phyloP scores from a whole-genome alignment of 2,329 filamentous ascomycete genomes.

The Anisogramma anomala region DNA sequence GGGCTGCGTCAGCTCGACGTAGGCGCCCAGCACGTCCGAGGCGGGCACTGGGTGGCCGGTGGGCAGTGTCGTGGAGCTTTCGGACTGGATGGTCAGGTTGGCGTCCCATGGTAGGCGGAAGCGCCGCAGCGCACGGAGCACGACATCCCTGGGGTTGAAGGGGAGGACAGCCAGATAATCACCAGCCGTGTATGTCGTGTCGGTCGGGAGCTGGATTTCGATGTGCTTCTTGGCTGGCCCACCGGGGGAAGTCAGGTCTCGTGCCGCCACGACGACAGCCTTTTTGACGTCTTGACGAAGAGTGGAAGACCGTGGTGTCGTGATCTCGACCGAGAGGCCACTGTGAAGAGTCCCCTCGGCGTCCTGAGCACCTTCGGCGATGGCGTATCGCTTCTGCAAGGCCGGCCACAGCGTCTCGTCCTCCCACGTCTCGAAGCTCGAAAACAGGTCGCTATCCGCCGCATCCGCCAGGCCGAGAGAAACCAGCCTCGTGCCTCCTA shows the following conservation, averaged over 20 bases:
- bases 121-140: conserved; percentile 49
- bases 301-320: conserved; percentile 38
- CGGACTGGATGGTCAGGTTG: conserved; percentile 44
- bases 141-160: conserved; percentile 50
- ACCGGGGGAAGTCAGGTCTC: conserved; percentile 35
- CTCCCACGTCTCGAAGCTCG: conserved; percentile 52
- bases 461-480: conserved; percentile 45
- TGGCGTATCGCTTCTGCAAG: conserved; percentile 29
- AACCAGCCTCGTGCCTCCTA: conserved; percentile 35
- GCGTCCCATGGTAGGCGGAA: conserved; percentile 61
- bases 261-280: conserved; percentile 42
- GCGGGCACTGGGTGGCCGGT: conserved; percentile 46
- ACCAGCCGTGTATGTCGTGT: conserved; percentile 55
- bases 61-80: conserved; percentile 40
- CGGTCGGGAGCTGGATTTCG: conserved; percentile 53
- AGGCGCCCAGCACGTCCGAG: conserved; percentile 52
- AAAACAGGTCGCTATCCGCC: conserved; percentile 49
- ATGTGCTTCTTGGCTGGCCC: conserved; percentile 51
- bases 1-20: conserved; percentile 60
- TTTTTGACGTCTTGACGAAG: conserved; percentile 50
- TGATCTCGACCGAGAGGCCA: conserved; percentile 35
- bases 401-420: conserved; percentile 38
- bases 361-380: conserved; percentile 8
- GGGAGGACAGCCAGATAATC: conserved; percentile 68
- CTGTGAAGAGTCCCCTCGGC: conserved; percentile 14